These are phyloP conservation scores for Thalassiosira livingstoniorum DNA, from an alignment of 352 stramenopile species.

Conservation along the genomic window DNA sequence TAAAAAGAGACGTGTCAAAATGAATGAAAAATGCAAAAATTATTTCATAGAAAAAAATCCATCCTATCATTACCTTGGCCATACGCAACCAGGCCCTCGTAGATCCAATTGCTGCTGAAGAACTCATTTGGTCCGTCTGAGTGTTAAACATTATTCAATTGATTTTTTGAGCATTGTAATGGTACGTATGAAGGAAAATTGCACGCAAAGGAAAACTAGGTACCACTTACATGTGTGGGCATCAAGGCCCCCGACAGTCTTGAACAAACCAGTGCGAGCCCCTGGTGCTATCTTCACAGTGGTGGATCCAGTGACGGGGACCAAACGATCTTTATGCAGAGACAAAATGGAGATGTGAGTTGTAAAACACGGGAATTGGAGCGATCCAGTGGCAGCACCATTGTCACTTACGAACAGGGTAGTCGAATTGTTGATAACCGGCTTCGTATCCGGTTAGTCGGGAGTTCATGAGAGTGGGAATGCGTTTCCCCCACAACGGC, in stretches of 20 bases:
- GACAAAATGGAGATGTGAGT: slow-evolving; percentile 49
- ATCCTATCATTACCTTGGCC: too few species aligned
- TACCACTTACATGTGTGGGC: slow-evolving; percentile 66
- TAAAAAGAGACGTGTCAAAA: too few species aligned
- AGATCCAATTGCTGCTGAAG: too few species aligned
- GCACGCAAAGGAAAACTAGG: too few species aligned
- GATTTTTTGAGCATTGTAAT: too few species aligned
- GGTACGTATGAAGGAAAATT: too few species aligned
- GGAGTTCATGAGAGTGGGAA: slow-evolving; percentile 58
- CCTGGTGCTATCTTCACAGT: slow-evolving; percentile 67
- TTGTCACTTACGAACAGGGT: slow-evolving; percentile 43
- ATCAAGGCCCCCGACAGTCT: slow-evolving; percentile 60
- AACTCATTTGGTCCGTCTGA: too few species aligned
- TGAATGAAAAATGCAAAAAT: too few species aligned
- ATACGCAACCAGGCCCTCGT: slow-evolving; percentile 77
- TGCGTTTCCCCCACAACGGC: slow-evolving; percentile 49
- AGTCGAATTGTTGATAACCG: slow-evolving; percentile 48
- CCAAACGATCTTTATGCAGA: slow-evolving; percentile 36
- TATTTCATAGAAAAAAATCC: too few species aligned
- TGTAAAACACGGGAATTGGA: too few species aligned
- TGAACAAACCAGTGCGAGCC: slow-evolving; percentile 61
- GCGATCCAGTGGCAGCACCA: too few species aligned
- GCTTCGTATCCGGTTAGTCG: slow-evolving; percentile 43
- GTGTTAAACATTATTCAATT: too few species aligned
- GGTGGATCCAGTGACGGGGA: slow-evolving; percentile 58